Evolutionary conservation across 768 basidiomycete genomes (phyloP).

Genomic region (Mycena olivaceomarginata): DNA sequence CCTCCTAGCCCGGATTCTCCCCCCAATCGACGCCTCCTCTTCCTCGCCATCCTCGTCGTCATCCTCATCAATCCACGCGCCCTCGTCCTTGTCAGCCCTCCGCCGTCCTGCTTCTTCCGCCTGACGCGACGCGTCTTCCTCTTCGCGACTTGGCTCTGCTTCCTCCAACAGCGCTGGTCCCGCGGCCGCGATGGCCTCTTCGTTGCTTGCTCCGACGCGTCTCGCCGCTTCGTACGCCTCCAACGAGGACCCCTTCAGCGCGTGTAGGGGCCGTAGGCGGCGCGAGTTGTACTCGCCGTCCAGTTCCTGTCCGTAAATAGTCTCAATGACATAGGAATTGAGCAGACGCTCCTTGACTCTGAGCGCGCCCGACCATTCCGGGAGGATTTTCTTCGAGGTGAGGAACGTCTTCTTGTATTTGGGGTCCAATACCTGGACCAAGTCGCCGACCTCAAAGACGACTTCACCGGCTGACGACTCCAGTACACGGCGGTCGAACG

Average conservation of each 20-base stretch:
- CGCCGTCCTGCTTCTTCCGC: conserved; percentile 17
- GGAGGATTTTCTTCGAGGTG: conserved; percentile 13
- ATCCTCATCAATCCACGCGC: not conserved
- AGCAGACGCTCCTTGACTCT: not conserved
- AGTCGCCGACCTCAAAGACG: not conserved
- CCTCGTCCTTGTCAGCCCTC: conserved; percentile 3
- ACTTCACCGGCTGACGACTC: not conserved
- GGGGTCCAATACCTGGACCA: conserved; percentile 1
- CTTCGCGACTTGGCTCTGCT: conserved; percentile 17
- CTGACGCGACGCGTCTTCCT: conserved; percentile 48
- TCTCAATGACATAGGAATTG: not conserved
- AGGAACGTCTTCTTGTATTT: conserved; percentile 1
- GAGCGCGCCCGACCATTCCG: not conserved
- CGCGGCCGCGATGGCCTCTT: not conserved
- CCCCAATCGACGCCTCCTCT: conserved; percentile 12
- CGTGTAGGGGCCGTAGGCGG: not conserved
- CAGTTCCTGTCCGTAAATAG: not conserved
- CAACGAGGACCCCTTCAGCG: not conserved
- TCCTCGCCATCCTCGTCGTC: conserved; percentile 7
- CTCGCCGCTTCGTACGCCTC: conserved; percentile 13
- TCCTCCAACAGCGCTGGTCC: not conserved
- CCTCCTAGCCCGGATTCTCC: conserved; percentile 3
- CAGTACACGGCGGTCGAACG: conserved; percentile 41
- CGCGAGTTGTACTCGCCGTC: not conserved
- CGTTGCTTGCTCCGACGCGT: not conserved